phyloP scores from a whole-genome alignment of 306 rosid genomes.

The Acmispon strigosus region DNA sequence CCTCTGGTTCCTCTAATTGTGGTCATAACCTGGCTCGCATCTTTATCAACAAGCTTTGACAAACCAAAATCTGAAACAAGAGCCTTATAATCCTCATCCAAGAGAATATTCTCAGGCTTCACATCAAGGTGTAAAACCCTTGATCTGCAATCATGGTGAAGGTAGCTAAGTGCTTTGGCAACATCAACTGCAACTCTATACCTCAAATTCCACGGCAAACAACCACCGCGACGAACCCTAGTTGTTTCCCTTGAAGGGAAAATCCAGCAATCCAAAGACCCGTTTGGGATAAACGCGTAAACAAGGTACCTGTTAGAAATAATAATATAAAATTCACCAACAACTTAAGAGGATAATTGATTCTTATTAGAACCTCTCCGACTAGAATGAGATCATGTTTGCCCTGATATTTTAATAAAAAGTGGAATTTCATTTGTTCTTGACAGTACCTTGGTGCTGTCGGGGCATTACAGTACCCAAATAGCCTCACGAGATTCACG shows the following conservation, averaged over 20 bases:
- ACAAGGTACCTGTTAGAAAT: conserved; percentile 77
- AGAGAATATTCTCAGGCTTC: conserved; percentile 83
- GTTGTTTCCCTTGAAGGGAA: conserved; percentile 32
- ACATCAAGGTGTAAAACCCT: conserved; percentile 79
- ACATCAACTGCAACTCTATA: conserved; percentile 66
- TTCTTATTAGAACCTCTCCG: too few species aligned
- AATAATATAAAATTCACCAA: too few species aligned
- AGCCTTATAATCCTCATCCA: conserved; percentile 62
- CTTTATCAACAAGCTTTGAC: conserved; percentile 68
- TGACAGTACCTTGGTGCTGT: conserved; percentile 49
- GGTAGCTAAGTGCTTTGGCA: conserved; percentile 68
- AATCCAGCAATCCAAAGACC: conserved; percentile 83
- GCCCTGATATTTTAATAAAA: too few species aligned
- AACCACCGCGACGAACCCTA: conserved; percentile 34
- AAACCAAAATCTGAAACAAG: conserved; percentile 73
- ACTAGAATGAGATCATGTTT: too few species aligned
- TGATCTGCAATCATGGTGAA: conserved; percentile 83
- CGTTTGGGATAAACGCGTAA: conserved; percentile 65
- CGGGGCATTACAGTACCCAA: conserved; percentile 62
- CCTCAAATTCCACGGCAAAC: conserved; percentile 66
- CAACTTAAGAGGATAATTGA: too few species aligned
- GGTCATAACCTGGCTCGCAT: conserved; percentile 59
- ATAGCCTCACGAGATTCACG: conserved; percentile 61
- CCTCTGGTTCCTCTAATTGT: conserved; percentile 83
- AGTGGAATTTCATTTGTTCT: too few species aligned